These are phyloP conservation scores for Penicillium janthinellum DNA, from an alignment of 2,329 filamentous ascomycete genomes.

Conservation along the genomic window DNA sequence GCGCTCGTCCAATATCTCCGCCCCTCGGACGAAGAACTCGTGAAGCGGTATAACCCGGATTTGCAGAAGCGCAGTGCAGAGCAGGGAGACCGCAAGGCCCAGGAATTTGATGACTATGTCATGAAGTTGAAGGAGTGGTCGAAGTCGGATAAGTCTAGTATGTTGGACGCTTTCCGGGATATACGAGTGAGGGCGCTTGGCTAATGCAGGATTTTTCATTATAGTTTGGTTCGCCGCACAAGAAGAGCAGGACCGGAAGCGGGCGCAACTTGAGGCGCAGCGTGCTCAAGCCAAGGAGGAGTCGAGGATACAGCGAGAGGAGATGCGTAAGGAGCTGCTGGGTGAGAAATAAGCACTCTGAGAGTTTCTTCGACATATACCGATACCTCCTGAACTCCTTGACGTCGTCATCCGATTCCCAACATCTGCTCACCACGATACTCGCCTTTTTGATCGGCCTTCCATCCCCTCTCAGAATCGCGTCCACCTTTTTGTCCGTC, in stretches of 20 bases:
- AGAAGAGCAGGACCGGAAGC: constrained; percentile 38
- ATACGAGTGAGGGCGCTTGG: background rate
- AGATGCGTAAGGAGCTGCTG: constrained; percentile 44
- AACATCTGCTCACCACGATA: background rate
- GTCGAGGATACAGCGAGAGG: constrained; percentile 37
- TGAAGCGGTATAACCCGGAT: constrained; percentile 88
- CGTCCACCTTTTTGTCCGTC: background rate
- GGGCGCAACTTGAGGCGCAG: constrained; percentile 27
- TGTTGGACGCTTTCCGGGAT: constrained; percentile 12
- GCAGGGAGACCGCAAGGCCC: constrained; percentile 70
- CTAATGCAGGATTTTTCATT: background rate
- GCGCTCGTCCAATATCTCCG: constrained; percentile 71
- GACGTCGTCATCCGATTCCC: background rate
- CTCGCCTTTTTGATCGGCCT: background rate
- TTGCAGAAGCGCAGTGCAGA: constrained; percentile 88
- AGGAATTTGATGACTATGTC: constrained; percentile 91
- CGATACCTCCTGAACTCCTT: background rate
- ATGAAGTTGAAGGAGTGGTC: constrained; percentile 81
- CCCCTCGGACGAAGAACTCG: constrained; percentile 89
- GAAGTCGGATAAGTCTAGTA: constrained; percentile 90
- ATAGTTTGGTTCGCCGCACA: constrained; percentile 46
- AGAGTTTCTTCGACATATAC: background rate
- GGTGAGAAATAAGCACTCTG: constrained; percentile 34
- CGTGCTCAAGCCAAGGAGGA: constrained; percentile 35
- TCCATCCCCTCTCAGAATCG: background rate